Percentiles rank a stretch among this genome's conserved stretches.
Evolutionary conservation across 1,139 yeast species (phyloP).

Genomic region (Yamadazyma atlantica): DNA sequence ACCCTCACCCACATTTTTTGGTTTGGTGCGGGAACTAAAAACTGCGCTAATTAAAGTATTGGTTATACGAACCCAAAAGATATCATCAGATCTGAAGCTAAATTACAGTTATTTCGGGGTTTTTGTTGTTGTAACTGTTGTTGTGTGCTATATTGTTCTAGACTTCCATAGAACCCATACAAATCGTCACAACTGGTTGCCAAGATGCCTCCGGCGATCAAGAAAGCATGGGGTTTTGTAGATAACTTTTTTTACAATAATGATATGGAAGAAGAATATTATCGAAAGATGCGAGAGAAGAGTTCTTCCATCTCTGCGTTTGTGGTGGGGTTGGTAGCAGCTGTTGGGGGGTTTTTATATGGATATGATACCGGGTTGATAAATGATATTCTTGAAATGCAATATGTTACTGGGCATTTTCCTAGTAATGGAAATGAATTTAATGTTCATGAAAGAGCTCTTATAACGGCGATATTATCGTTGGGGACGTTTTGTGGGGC

Average conservation of each 20-base stretch:
- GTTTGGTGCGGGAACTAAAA: too few relatives aligned
- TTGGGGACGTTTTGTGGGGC: conserved; percentile 81
- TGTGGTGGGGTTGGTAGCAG: conserved; percentile 70
- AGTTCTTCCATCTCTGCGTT: conserved; percentile 62
- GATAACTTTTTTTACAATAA: conserved; percentile 37
- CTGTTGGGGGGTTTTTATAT: conserved; percentile 78
- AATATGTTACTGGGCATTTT: conserved; percentile 53
- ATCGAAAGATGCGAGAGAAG: conserved; percentile 41
- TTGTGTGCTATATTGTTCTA: too few relatives aligned
- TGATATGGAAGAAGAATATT: conserved; percentile 39
- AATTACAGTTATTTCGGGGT: too few relatives aligned
- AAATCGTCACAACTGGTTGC: too few relatives aligned
- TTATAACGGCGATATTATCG: conserved; percentile 68
- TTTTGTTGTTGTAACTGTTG: too few relatives aligned
- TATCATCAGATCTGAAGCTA: too few relatives aligned
- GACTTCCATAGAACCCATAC: too few relatives aligned
- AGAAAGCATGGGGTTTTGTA: conserved; percentile 11
- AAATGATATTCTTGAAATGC: conserved; percentile 71
- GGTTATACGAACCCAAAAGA: too few relatives aligned
- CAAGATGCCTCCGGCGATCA: conserved; percentile 1
- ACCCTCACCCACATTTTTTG: too few relatives aligned
- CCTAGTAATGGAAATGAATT: conserved; percentile 49
- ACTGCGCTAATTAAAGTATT: too few relatives aligned
- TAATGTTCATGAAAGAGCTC: conserved; percentile 61
- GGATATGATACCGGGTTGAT: conserved; percentile 85